These are phyloP conservation scores for Boletus edulis DNA, from an alignment of 768 basidiomycete species.

Conservation along the genomic window DNA sequence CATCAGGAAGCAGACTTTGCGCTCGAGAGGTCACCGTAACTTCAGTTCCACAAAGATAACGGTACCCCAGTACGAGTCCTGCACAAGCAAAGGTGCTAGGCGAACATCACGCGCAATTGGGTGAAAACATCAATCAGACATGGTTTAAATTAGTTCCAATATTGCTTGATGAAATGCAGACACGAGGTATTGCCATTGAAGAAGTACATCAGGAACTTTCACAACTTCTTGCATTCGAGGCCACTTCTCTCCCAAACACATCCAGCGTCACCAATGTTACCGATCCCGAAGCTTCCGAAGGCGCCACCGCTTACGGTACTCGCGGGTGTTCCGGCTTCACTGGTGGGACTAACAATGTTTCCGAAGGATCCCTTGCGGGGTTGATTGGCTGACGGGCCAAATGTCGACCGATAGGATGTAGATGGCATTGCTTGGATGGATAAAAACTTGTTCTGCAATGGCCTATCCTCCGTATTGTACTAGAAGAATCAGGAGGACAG, in stretches of 20 bases:
- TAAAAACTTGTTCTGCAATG: constrained; percentile 77
- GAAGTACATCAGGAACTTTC: constrained; percentile 9
- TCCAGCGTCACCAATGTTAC: constrained; percentile 34
- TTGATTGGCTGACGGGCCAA: constrained; percentile 39
- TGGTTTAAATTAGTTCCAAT: background rate
- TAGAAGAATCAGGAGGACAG: constrained; percentile 23
- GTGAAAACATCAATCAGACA: too few species aligned
- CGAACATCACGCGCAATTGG: too few species aligned
- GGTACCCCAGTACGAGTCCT: too few species aligned
- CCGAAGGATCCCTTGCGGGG: constrained; percentile 21
- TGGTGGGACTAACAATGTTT: constrained; percentile 20
- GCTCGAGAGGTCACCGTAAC: too few species aligned
- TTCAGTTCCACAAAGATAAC: too few species aligned
- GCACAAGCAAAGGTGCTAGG: too few species aligned
- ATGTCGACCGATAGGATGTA: constrained; percentile 65
- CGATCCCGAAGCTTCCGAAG: constrained; percentile 48
- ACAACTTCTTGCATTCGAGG: constrained; percentile 2
- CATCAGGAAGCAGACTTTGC: too few species aligned
- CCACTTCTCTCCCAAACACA: constrained; percentile 9
- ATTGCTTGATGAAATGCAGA: constrained; percentile 6
- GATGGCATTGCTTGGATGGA: constrained; percentile 70
- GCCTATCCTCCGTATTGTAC: constrained; percentile 89
- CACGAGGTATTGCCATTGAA: constrained; percentile 9
- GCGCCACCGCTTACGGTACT: constrained; percentile 37
- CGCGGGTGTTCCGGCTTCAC: constrained; percentile 19